Conservation (phyloP, 495 filamentous ascomycete species). For the Rostrohypoxylon terebratum region DNA sequence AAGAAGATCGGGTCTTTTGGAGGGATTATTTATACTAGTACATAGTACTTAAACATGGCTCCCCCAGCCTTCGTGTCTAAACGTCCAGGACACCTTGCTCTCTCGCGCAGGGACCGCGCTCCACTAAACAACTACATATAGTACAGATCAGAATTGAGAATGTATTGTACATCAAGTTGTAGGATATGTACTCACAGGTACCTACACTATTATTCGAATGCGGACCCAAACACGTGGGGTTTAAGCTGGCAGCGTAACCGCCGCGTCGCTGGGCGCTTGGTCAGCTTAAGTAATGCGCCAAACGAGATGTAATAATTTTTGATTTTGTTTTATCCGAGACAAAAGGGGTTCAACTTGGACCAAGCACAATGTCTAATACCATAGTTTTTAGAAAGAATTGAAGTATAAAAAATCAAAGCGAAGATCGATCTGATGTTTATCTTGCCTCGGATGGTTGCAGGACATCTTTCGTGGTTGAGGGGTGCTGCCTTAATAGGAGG, state of each 20-base stretch:
- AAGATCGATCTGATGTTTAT: constrained; percentile 23
- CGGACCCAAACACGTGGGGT: constrained; percentile 32
- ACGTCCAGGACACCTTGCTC: neutral
- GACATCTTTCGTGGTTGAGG: constrained; percentile 18
- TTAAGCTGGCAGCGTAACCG: neutral
- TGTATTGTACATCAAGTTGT: constrained; percentile 5
- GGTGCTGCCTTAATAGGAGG: neutral
- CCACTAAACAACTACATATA: neutral
- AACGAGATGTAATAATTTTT: neutral
- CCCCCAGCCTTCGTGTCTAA: constrained; percentile 1
- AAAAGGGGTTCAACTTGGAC: constrained; percentile 6
- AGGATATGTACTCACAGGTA: neutral
- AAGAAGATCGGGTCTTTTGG: constrained; percentile 3
- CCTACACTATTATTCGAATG: constrained; percentile 11
- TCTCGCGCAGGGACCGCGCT: constrained; percentile 3
- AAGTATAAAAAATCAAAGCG: neutral
- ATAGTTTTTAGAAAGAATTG: constrained; percentile 18
- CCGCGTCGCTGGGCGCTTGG: constrained; percentile 3
- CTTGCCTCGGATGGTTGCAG: constrained; percentile 4
- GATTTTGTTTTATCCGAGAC: constrained; percentile 7
- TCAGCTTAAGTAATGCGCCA: neutral
- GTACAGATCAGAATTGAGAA: neutral
- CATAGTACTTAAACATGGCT: constrained; percentile 16
- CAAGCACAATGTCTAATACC: constrained; percentile 22
- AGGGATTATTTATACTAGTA: constrained; percentile 32